phyloP scores from a whole-genome alignment of 2,329 filamentous ascomycete species.

The Tolypocladium cylindrosporum region DNA sequence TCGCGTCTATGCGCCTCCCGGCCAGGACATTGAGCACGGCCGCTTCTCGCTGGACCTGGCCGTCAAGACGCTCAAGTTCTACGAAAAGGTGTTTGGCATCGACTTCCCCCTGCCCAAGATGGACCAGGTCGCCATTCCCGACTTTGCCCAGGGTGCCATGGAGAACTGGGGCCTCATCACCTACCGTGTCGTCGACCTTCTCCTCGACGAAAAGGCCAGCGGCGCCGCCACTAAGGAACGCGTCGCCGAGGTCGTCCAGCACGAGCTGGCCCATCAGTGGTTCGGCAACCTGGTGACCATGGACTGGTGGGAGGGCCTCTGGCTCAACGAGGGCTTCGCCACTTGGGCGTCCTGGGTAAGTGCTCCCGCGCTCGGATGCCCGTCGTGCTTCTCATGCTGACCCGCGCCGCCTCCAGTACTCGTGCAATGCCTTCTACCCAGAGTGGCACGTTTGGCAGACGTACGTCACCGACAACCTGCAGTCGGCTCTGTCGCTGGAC shows the following conservation, averaged over 20 bases:
- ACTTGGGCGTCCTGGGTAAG: constrained; percentile 27
- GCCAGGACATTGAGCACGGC: constrained; percentile 82
- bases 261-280: constrained; percentile 96
- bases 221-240: constrained; percentile 85
- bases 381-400: not conserved
- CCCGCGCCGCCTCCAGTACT: constrained; percentile 39
- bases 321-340: constrained; percentile 91
- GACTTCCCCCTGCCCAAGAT: constrained; percentile 42
- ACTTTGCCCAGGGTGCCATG: constrained; percentile 94
- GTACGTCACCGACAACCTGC: constrained; percentile 87
- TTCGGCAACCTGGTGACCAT: constrained; percentile 96
- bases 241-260: constrained; percentile 90
- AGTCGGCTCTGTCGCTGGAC: constrained; percentile 78
- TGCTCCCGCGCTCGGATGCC: not conserved
- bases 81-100: constrained; percentile 71
- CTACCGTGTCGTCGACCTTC: constrained; percentile 73
- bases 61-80: constrained; percentile 82
- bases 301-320: constrained; percentile 97
- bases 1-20: constrained; percentile 85
- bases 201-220: constrained; percentile 86
- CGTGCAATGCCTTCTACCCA: constrained; percentile 88
- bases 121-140: constrained; percentile 80
- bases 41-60: constrained; percentile 85
- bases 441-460: constrained; percentile 98
- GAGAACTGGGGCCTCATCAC: constrained; percentile 98